Percentiles rank a stretch among this genome's conserved stretches.
phyloP scores from a whole-genome alignment of 352 stramenopile genomes.

The Phytopythium vexans region DNA sequence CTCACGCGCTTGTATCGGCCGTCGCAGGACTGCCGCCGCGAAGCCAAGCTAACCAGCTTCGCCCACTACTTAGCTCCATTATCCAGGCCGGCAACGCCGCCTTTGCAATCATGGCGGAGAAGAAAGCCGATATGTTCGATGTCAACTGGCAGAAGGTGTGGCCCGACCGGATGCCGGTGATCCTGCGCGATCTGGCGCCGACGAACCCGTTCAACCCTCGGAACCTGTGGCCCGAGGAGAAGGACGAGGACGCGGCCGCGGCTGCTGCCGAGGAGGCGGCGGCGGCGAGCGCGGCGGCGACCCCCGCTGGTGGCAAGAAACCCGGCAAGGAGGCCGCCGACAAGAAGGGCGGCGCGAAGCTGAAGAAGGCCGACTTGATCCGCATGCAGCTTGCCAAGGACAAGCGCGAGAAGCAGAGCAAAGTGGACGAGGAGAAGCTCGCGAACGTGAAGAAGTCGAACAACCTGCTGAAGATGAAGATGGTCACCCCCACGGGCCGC shows the following conservation, averaged over 20 bases:
- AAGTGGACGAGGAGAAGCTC: constrained; percentile 87
- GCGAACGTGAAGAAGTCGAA: constrained; percentile 83
- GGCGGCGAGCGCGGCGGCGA: constrained; percentile 1
- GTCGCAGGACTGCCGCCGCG: too few relatives aligned
- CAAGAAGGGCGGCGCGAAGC: constrained; percentile 42
- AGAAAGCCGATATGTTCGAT: constrained; percentile 78
- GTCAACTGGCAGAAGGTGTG: constrained; percentile 90
- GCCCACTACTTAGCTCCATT: too few relatives aligned
- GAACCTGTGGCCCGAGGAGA: constrained; percentile 82
- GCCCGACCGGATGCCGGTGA: constrained; percentile 86
- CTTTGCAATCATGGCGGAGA: constrained; percentile 40
- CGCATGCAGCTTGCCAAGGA: constrained; percentile 85
- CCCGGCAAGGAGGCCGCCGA: constrained; percentile 17
- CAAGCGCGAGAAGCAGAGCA: constrained; percentile 85
- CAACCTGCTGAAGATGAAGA: constrained; percentile 83
- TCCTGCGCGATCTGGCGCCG: constrained; percentile 77
- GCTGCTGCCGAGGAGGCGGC: constrained; percentile 1
- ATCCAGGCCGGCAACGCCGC: neutral
- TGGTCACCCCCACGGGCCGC: constrained; percentile 75
- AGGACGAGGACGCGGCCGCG: constrained; percentile 33
- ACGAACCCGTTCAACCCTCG: constrained; percentile 86
- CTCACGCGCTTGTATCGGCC: too few relatives aligned
- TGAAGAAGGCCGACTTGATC: constrained; percentile 88
- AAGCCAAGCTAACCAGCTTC: too few relatives aligned
- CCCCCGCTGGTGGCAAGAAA: constrained; percentile 17